These are phyloP conservation scores for cucumber (Cucumis sativus) DNA, from an alignment of 306 rosid genomes.

Conservation along the genomic window DNA sequence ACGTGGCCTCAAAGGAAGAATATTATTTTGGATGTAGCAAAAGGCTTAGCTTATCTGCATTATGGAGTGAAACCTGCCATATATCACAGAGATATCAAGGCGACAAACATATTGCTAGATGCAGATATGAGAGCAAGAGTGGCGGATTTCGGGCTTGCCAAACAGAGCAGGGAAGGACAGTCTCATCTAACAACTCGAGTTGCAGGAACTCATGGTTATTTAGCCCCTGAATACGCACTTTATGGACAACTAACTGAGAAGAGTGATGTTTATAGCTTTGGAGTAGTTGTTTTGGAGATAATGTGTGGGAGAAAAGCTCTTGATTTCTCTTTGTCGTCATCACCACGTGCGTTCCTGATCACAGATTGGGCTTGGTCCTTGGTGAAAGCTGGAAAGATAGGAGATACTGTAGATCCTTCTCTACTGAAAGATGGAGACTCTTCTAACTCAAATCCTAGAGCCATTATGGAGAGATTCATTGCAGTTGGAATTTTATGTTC, in stretches of 20 bases:
- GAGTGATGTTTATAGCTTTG: conserved; percentile 97
- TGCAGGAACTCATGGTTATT: conserved; percentile 95
- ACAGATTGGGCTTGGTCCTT: conserved; percentile 98
- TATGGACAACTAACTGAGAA: conserved; percentile 96
- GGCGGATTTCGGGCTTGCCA: conserved; percentile 93
- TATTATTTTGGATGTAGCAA: conserved; percentile 85
- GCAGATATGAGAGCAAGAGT: conserved; percentile 84
- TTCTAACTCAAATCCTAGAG: conserved; percentile 53
- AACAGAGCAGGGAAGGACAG: conserved; percentile 83
- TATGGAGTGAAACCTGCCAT: conserved; percentile 92
- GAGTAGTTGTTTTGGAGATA: conserved; percentile 88
- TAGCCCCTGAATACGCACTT: conserved; percentile 90
- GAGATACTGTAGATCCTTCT: conserved; percentile 47
- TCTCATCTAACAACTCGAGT: conserved; percentile 97
- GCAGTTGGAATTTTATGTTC: conserved; percentile 85
- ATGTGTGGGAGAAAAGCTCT: conserved; percentile 96
- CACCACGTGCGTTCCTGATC: conserved; percentile 59
- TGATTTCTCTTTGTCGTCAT: conserved; percentile 57
- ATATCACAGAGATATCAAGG: conserved; percentile 89
- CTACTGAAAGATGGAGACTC: conserved; percentile 34
- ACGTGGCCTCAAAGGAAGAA: conserved; percentile 90
- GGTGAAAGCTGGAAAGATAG: conserved; percentile 59
- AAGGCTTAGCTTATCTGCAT: conserved; percentile 78
- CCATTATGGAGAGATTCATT: conserved; percentile 82
- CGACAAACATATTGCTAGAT: conserved; percentile 79